Conservation (phyloP, 176 grass and related monocot genomes). For the Oryza punctata region DNA sequence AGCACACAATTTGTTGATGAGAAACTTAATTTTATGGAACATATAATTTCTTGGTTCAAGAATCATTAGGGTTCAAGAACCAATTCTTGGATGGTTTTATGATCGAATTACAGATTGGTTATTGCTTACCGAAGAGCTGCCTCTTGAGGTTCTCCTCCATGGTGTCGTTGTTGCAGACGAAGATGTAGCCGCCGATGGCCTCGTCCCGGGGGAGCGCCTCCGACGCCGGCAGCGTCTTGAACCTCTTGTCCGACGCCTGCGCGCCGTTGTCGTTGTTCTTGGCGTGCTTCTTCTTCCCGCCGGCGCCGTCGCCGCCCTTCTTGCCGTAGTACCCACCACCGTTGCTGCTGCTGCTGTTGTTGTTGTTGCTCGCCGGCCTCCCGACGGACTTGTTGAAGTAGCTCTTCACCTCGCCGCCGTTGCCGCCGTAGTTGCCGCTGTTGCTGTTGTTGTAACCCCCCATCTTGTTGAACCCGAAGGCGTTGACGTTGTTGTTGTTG, state of each 20-base stretch:
- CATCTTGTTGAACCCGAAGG: conserved; percentile 35
- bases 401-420: conserved; percentile 68
- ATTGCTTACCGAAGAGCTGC: conserved; percentile 77
- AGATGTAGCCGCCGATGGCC: conserved; percentile 93
- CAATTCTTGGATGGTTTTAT: not conserved
- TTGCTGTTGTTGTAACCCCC: conserved; percentile 15
- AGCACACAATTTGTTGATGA: not conserved
- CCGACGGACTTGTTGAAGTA: conserved; percentile 89
- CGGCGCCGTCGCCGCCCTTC: conserved; percentile 39
- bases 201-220: conserved; percentile 82
- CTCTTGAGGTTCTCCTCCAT: conserved; percentile 96
- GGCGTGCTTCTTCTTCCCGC: conserved; percentile 51
- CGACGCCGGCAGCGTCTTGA: conserved; percentile 90
- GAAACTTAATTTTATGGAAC: not conserved
- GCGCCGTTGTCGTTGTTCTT: conserved; percentile 36
- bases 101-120: too few relatives aligned
- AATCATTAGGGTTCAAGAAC: not conserved
- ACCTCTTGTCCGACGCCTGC: conserved; percentile 70
- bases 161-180: conserved; percentile 99
- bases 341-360: not conserved
- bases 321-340: conserved; percentile 17
- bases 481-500: conserved; percentile 14
- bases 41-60: not conserved
- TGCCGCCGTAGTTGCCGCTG: conserved; percentile 24
- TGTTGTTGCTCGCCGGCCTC: conserved; percentile 60